Evolutionary conservation across 345 rosid genomes (phyloP).

Genomic region (Excoecaria cochinchinensis): DNA sequence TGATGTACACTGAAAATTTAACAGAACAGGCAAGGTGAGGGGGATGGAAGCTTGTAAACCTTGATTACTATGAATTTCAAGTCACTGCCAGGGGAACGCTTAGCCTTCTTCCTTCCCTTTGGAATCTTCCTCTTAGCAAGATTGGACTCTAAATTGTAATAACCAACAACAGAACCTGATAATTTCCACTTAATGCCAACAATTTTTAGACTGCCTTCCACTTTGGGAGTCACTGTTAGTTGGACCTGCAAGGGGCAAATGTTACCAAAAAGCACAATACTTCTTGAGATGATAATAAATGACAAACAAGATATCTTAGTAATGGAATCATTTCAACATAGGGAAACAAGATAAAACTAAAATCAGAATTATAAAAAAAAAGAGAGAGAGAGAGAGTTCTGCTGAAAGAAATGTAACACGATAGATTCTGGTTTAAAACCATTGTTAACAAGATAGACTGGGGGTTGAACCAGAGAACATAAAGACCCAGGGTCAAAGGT

Average conservation of each 20-base stretch:
- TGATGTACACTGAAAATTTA: slow-evolving; percentile 19
- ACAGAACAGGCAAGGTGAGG: not conserved
- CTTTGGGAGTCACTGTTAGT: slow-evolving; percentile 75
- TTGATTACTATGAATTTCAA: slow-evolving; percentile 80
- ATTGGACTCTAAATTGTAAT: slow-evolving; percentile 54
- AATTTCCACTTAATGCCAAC: slow-evolving; percentile 91
- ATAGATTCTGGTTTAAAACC: not conserved
- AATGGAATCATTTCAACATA: not conserved
- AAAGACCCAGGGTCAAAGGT: not conserved
- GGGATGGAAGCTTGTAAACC: slow-evolving; percentile 37
- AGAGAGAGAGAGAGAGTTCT: too few species aligned
- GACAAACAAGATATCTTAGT: not conserved
- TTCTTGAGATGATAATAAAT: slow-evolving; percentile 4
- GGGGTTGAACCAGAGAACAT: not conserved
- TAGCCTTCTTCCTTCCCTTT: slow-evolving; percentile 52
- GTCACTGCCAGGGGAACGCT: slow-evolving; percentile 46
- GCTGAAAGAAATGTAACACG: not conserved
- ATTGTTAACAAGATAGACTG: not conserved
- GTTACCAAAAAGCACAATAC: slow-evolving; percentile 4
- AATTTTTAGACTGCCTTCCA: slow-evolving; percentile 83
- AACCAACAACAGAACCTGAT: slow-evolving; percentile 76
- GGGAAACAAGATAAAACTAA: not conserved
- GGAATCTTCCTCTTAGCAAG: slow-evolving; percentile 47
- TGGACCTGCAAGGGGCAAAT: slow-evolving; percentile 54
- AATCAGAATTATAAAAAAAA: not conserved